Evolutionary conservation across 1,139 yeast species (phyloP).

Genomic region (Magnusiomyces suaveolens): DNA sequence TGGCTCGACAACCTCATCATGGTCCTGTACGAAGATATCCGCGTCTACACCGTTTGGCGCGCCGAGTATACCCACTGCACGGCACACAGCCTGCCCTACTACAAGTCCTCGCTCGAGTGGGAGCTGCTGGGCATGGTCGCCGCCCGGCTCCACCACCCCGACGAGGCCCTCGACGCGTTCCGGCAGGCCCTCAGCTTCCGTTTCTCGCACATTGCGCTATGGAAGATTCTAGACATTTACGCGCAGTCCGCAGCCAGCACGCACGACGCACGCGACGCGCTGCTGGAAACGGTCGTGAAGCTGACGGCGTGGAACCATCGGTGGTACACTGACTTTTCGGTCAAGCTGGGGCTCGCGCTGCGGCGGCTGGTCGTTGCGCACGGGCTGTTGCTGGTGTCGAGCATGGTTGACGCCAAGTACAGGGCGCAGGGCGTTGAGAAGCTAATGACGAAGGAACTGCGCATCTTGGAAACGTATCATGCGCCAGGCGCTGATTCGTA

Average conservation of each 20-base stretch:
- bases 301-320: conserved; percentile 91
- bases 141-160: conserved; percentile 63
- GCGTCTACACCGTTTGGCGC: conserved; percentile 84
- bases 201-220: conserved; percentile 72
- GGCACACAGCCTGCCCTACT: conserved; percentile 62
- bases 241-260: neutral
- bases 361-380: conserved; percentile 60
- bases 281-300: conserved; percentile 58
- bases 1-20: conserved; percentile 89
- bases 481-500: conserved; percentile 32
- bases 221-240: conserved; percentile 63
- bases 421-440: conserved; percentile 55
- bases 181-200: conserved; percentile 64
- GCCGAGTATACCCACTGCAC: conserved; percentile 77
- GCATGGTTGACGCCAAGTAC: conserved; percentile 66
- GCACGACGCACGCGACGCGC: neutral
- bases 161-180: conserved; percentile 74
- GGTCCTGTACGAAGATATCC: conserved; percentile 78
- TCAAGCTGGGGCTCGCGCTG: conserved; percentile 47
- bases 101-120: conserved; percentile 86
- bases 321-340: conserved; percentile 90
- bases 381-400: conserved; percentile 67
- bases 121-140: conserved; percentile 81
- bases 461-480: conserved; percentile 42
- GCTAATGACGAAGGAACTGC: conserved; percentile 47